Percentiles rank a stretch among this genome's conserved stretches.
These are phyloP conservation scores for Trametes cinnabarina DNA, from an alignment of 768 basidiomycete genomes.

Conservation along the genomic window DNA sequence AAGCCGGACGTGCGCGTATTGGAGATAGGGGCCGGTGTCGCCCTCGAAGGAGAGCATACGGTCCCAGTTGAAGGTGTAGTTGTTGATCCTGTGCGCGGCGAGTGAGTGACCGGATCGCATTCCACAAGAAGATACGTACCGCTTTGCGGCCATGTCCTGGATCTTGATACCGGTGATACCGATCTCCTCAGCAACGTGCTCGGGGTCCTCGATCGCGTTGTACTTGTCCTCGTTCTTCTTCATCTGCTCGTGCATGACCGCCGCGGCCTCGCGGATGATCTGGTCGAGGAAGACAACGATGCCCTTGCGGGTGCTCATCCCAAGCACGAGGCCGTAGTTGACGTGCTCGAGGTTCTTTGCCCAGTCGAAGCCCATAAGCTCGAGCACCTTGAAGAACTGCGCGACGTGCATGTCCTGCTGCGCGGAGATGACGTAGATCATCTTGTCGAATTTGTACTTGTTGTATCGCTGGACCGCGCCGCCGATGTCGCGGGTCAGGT, in stretches of 20 bases:
- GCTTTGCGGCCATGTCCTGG: conserved; percentile 93
- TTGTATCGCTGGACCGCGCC: conserved; percentile 91
- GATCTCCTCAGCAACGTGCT: conserved; percentile 72
- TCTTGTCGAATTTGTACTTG: conserved; percentile 86
- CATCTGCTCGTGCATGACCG: conserved; percentile 97
- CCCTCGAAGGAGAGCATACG: conserved; percentile 96
- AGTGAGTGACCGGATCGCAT: background rate
- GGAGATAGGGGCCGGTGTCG: conserved; percentile 93
- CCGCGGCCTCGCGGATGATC: conserved; percentile 84
- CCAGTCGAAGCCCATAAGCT: conserved; percentile 88
- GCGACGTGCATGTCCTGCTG: conserved; percentile 84
- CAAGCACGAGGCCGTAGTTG: conserved; percentile 88
- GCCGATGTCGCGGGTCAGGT: conserved; percentile 93
- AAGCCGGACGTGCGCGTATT: conserved; percentile 94
- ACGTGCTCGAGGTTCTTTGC: conserved; percentile 81
- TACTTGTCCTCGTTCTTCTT: conserved; percentile 92
- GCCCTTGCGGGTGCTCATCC: conserved; percentile 93
- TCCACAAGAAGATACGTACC: conserved; percentile 46
- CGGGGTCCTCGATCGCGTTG: conserved; percentile 82
- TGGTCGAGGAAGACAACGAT: conserved; percentile 94
- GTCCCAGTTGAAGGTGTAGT: conserved; percentile 94
- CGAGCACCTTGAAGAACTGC: conserved; percentile 92
- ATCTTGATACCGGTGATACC: conserved; percentile 97
- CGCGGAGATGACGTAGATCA: conserved; percentile 91
- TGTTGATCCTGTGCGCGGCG: conserved; percentile 67